These are phyloP conservation scores for Clavariopsis aquatica DNA, from an alignment of 495 filamentous ascomycete genomes.

Conservation along the genomic window DNA sequence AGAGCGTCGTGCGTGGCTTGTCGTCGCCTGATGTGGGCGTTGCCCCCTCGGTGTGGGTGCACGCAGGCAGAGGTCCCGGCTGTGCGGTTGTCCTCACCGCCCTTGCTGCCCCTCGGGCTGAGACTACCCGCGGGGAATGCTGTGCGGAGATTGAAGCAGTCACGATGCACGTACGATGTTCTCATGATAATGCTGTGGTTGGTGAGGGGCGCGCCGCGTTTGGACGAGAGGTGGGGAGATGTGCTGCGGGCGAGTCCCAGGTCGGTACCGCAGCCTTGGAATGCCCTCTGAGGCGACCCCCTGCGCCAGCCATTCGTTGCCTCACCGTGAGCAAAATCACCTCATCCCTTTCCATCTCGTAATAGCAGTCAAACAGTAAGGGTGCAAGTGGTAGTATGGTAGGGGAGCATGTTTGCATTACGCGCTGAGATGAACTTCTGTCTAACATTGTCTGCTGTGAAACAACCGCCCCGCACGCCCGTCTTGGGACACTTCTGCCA, in stretches of 20 bases:
- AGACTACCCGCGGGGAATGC: conserved; percentile 26
- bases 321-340: conserved; percentile 31
- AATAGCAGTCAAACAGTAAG: conserved; percentile 16
- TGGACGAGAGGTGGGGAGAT: conserved; percentile 18
- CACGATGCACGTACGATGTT: conserved; percentile 29
- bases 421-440: conserved; percentile 32
- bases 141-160: conserved; percentile 25
- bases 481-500: not conserved
- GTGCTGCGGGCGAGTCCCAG: conserved; percentile 1
- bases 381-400: conserved; percentile 1
- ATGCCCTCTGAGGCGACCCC: conserved; percentile 15
- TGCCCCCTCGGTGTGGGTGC: conserved; percentile 21
- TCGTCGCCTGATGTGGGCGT: conserved; percentile 16
- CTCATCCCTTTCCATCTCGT: conserved; percentile 34
- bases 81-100: conserved; percentile 22
- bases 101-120: conserved; percentile 29
- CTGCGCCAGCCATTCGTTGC: conserved; percentile 10
- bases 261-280: conserved; percentile 12
- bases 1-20: conserved; percentile 25
- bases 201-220: not conserved
- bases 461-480: conserved; percentile 10
- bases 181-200: conserved; percentile 30
- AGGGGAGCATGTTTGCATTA: conserved; percentile 24
- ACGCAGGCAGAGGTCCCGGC: conserved; percentile 16
- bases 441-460: conserved; percentile 17